These are phyloP conservation scores for Saturnispora mendoncae DNA, from an alignment of 805 yeast species.

Conservation along the genomic window DNA sequence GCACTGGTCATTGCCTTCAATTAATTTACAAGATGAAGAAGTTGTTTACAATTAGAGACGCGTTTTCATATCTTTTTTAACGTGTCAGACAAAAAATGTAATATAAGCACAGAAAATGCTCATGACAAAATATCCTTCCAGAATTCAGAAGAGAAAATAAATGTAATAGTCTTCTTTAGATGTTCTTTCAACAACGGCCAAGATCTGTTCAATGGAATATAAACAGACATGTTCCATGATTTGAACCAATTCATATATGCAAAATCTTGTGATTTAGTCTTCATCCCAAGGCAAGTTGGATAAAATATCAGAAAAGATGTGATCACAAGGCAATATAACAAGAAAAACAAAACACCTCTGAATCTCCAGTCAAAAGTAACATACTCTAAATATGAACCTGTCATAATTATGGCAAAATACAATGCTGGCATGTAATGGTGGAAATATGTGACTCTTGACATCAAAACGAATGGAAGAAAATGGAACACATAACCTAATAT, in stretches of 20 bases:
- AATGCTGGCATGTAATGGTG: constrained; percentile 82
- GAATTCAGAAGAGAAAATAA: neutral
- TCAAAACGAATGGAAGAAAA: constrained; percentile 62
- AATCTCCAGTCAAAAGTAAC: constrained; percentile 19
- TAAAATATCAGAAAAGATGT: constrained; percentile 52
- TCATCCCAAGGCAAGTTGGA: constrained; percentile 62
- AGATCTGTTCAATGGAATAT: constrained; percentile 7
- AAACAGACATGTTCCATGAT: constrained; percentile 31
- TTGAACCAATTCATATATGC: constrained; percentile 40
- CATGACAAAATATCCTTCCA: constrained; percentile 1
- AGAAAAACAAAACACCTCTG: constrained; percentile 7
- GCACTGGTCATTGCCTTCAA: constrained; percentile 14
- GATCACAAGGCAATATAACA: constrained; percentile 34
- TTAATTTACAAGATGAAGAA: neutral
- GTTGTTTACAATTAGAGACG: constrained; percentile 7
- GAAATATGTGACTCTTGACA: constrained; percentile 82
- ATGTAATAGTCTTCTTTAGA: neutral
- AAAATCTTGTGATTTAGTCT: constrained; percentile 34
- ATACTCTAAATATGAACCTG: constrained; percentile 45
- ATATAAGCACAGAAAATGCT: too few species aligned
- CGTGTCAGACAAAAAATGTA: too few species aligned
- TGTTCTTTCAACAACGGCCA: constrained; percentile 1
- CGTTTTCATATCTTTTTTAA: neutral
- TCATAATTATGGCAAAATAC: constrained; percentile 60
- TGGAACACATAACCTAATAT: constrained; percentile 78